Percentiles rank a stretch among this genome's conserved stretches.
Evolutionary conservation across 75 land plant genomes (phyloP).

Genomic region (Picea glauca): DNA sequence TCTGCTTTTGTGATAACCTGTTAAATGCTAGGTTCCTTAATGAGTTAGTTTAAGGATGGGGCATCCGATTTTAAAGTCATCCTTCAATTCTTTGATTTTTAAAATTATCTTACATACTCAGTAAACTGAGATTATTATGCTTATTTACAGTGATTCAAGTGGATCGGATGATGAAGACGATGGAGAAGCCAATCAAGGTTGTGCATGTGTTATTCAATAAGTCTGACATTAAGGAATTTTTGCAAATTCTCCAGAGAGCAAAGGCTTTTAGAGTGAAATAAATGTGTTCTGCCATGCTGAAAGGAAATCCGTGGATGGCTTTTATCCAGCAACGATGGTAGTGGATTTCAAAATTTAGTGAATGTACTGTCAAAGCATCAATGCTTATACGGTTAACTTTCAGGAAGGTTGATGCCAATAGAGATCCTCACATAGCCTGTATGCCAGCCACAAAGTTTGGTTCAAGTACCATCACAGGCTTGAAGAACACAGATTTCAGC

Average conservation of each 20-base stretch:
- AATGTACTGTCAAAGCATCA: neutral
- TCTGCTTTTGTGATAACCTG: neutral
- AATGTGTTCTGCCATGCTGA: neutral
- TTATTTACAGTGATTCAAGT: slow-evolving; percentile 8
- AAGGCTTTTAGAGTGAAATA: neutral
- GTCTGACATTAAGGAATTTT: neutral
- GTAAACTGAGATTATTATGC: neutral
- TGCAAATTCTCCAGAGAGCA: neutral
- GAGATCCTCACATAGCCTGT: neutral
- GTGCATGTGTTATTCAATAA: slow-evolving; percentile 8
- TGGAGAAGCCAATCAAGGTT: slow-evolving; percentile 4
- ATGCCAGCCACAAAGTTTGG: neutral
- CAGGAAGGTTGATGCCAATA: neutral
- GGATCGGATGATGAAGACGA: slow-evolving; percentile 13
- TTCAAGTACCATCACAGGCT: neutral
- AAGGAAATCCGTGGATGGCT: neutral
- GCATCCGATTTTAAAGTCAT: neutral
- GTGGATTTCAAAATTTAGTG: neutral
- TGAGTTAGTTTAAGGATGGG: neutral
- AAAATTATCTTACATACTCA: neutral
- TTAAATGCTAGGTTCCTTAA: neutral
- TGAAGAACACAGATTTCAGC: neutral
- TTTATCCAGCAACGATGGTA: neutral
- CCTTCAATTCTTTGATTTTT: neutral
- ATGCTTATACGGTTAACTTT: neutral